Evolutionary conservation across 2,329 filamentous ascomycete species (phyloP).

Genomic region (Chalaropsis ovoidea): DNA sequence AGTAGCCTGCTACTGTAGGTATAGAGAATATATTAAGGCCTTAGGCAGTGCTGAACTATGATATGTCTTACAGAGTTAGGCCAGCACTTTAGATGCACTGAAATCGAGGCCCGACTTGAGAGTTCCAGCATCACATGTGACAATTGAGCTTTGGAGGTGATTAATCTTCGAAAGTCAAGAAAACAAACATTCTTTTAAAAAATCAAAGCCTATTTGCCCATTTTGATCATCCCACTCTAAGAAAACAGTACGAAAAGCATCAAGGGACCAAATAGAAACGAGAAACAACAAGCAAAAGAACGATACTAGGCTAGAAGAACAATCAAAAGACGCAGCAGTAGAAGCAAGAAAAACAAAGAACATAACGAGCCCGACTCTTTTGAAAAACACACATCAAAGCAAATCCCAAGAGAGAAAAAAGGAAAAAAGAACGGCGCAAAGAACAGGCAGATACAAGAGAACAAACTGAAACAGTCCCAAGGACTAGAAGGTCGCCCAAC

Average conservation of each 20-base stretch:
- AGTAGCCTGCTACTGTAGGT: no score
- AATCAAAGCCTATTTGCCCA: constrained; percentile 1
- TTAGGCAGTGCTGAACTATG: no score
- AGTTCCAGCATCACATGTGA: no score
- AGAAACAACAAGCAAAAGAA: not conserved
- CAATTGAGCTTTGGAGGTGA: not conserved
- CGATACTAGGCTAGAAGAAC: constrained; percentile 4
- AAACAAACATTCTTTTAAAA: not conserved
- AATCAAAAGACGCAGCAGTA: not conserved
- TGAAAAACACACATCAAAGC: constrained; percentile 8
- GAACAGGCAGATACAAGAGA: constrained; percentile 13
- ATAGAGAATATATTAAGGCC: no score
- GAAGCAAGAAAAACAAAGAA: not conserved
- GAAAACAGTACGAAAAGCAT: constrained; percentile 11
- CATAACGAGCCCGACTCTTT: not conserved
- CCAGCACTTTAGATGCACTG: no score
- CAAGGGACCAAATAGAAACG: not conserved
- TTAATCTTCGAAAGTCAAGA: no score
- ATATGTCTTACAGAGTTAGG: no score
- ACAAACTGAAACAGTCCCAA: constrained; percentile 12
- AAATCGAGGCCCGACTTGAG: no score
- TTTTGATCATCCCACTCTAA: constrained; percentile 7
- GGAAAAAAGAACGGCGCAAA: constrained; percentile 3
- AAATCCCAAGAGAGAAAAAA: not conserved
- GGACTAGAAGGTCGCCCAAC: constrained; percentile 9